Evolutionary conservation across 2,329 filamentous ascomycete species (phyloP).

Genomic region (Fusarium succisae): DNA sequence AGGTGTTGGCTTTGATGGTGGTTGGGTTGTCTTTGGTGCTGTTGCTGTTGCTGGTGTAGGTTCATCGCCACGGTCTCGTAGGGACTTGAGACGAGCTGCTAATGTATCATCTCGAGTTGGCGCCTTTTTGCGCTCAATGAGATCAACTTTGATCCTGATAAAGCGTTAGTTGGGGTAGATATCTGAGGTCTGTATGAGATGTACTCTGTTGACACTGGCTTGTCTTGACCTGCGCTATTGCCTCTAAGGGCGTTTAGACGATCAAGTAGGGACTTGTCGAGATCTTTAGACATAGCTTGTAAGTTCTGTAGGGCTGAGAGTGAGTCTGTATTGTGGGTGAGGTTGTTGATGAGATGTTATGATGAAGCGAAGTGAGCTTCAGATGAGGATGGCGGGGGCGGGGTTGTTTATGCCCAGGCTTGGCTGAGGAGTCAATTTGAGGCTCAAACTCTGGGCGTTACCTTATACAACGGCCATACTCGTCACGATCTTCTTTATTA

Average conservation of each 20-base stretch:
- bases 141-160: slow-evolving; percentile 45
- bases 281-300: slow-evolving; percentile 45
- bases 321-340: neutral
- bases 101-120: slow-evolving; percentile 61
- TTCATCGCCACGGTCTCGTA: slow-evolving; percentile 55
- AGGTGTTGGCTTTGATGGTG: neutral
- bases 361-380: slow-evolving; percentile 6
- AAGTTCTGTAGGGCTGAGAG: accelerated
- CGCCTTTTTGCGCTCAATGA: slow-evolving; percentile 55
- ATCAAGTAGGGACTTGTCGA: slow-evolving; percentile 61
- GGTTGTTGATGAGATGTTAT: slow-evolving; percentile 5
- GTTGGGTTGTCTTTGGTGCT: neutral
- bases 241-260: slow-evolving; percentile 62
- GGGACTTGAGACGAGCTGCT: slow-evolving; percentile 60
- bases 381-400: slow-evolving; percentile 26
- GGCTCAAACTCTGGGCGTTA: neutral
- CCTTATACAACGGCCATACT: neutral
- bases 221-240: slow-evolving; percentile 48
- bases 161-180: neutral
- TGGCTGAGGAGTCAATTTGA: neutral
- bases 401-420: slow-evolving; percentile 19
- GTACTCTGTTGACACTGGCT: slow-evolving; percentile 54
- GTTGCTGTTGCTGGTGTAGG: slow-evolving; percentile 31
- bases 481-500: neutral
- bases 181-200: slow-evolving; percentile 8